These are phyloP conservation scores for Fusarium globosum DNA, from an alignment of 2,329 filamentous ascomycete genomes.

Conservation along the genomic window DNA sequence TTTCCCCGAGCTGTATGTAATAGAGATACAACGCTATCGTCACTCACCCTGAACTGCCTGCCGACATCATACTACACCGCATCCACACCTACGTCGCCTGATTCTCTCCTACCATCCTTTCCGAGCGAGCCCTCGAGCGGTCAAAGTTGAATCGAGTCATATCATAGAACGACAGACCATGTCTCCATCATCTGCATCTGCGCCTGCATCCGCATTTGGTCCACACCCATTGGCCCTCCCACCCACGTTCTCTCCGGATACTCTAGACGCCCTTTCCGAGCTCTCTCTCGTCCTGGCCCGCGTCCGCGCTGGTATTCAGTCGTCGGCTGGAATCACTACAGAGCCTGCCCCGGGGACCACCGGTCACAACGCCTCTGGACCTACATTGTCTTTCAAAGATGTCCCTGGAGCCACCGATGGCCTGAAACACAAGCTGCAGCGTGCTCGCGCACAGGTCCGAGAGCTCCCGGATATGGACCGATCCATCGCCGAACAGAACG, in stretches of 20 bases:
- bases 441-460: conserved; percentile 74
- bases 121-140: conserved; percentile 13
- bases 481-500: conserved; percentile 74
- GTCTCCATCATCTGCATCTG: conserved; percentile 45
- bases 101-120: conserved; percentile 15
- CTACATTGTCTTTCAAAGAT: conserved; percentile 71
- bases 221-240: conserved; percentile 64
- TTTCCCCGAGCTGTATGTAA: conserved; percentile 24
- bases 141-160: conserved; percentile 14
- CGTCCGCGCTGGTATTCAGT: conserved; percentile 66
- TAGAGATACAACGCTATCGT: background rate
- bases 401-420: conserved; percentile 81
- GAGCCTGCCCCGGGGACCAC: conserved; percentile 53
- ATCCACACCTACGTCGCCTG: conserved; percentile 30
- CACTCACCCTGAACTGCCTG: conserved; percentile 6
- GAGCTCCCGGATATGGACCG: conserved; percentile 77
- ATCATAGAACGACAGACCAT: conserved; percentile 31
- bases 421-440: conserved; percentile 85
- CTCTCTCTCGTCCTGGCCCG: conserved; percentile 82
- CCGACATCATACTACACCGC: conserved; percentile 23
- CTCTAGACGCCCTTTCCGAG: conserved; percentile 86
- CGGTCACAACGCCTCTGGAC: conserved; percentile 48
- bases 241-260: conserved; percentile 78
- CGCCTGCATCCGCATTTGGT: conserved; percentile 30
- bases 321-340: conserved; percentile 53